phyloP scores from a whole-genome alignment of 2,329 filamentous ascomycete genomes.

The Xylariomycetidae sp. region DNA sequence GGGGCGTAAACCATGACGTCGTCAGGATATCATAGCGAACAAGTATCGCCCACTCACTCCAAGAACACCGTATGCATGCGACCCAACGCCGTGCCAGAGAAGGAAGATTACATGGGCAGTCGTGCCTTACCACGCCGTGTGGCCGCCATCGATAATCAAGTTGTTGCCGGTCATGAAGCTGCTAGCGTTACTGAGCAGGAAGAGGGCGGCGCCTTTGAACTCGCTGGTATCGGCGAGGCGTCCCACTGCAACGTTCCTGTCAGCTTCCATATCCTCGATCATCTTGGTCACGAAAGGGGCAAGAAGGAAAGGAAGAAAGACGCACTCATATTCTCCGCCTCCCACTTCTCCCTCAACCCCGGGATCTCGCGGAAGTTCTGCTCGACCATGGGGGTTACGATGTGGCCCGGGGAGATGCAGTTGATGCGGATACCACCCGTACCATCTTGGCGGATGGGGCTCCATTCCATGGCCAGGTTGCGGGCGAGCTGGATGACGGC shows the following conservation, averaged over 20 bases:
- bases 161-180: slow-evolving; percentile 46
- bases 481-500: slow-evolving; percentile 57
- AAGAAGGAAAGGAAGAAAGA: not conserved
- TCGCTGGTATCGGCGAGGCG: slow-evolving; percentile 51
- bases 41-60: too few species aligned
- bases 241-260: slow-evolving; percentile 33
- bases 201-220: slow-evolving; percentile 56
- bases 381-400: slow-evolving; percentile 66
- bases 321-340: slow-evolving; percentile 61
- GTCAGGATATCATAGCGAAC: too few species aligned
- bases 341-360: slow-evolving; percentile 54
- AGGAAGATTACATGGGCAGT: too few species aligned
- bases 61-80: too few species aligned
- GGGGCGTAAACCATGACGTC: too few species aligned
- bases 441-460: slow-evolving; percentile 31
- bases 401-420: slow-evolving; percentile 63
- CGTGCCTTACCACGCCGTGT: too few species aligned
- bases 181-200: slow-evolving; percentile 56
- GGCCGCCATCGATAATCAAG: slow-evolving; percentile 15
- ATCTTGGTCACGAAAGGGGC: slow-evolving; percentile 1
- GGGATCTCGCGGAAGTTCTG: slow-evolving; percentile 64
- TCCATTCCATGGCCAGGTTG: slow-evolving; percentile 60
- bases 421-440: slow-evolving; percentile 59
- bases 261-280: too few species aligned
- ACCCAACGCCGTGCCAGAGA: too few species aligned